Percentiles rank a stretch among this genome's conserved stretches.
Conservation (phyloP, 73 alveolate genomes). For the Durusdinium trenchii region DNA sequence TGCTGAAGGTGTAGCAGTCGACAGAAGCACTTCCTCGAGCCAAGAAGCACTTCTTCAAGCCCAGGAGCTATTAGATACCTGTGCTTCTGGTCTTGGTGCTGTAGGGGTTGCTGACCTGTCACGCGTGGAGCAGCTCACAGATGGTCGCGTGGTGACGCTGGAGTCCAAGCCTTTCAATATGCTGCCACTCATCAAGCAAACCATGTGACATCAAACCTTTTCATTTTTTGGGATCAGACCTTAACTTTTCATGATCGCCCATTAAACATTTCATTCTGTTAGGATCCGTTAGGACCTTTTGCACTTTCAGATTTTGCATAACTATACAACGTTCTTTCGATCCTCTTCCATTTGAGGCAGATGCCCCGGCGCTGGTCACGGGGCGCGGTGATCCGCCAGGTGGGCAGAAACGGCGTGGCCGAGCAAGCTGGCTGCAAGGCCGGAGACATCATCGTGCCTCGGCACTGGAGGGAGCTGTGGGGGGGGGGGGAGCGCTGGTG, state of each 20-base stretch:
- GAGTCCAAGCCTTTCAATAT: constrained; percentile 80
- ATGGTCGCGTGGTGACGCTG: constrained; percentile 74
- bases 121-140: constrained; percentile 78
- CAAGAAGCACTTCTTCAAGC: not conserved
- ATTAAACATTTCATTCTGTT: not conserved
- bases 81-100: constrained; percentile 52
- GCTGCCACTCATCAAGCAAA: constrained; percentile 6
- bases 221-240: not conserved
- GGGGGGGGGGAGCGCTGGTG: not conserved
- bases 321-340: not conserved
- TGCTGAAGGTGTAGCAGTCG: no score
- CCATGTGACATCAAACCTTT: not conserved
- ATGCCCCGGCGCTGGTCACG: constrained; percentile 81
- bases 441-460: constrained; percentile 76
- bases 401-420: constrained; percentile 78
- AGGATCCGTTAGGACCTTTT: not conserved
- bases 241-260: not conserved
- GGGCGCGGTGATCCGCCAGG: constrained; percentile 61
- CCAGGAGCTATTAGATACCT: constrained; percentile 36
- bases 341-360: no score
- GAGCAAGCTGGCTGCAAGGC: constrained; percentile 63
- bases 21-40: no score
- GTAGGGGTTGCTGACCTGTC: constrained; percentile 62
- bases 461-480: constrained; percentile 29
- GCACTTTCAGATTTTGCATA: not conserved